Percentiles rank a stretch among this genome's conserved stretches.
Evolutionary conservation across 1,139 yeast genomes (phyloP).

Genomic region (Pichia sp.): DNA sequence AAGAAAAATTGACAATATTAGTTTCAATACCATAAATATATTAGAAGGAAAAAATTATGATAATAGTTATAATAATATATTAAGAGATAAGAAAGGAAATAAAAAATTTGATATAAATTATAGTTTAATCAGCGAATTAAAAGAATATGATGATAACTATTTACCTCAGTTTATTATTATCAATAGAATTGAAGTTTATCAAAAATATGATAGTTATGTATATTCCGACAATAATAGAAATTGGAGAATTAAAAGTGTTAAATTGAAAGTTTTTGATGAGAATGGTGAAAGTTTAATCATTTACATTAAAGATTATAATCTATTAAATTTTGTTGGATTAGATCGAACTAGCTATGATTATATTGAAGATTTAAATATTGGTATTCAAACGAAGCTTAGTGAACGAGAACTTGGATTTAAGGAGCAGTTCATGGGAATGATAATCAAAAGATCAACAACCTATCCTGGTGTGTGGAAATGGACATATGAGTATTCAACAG

Average conservation of each 20-base stretch:
- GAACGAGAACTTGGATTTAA: too few species aligned
- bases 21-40: too few species aligned
- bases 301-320: not conserved
- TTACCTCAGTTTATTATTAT: slow-evolving; percentile 3
- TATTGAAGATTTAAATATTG: not conserved
- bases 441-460: slow-evolving; percentile 2
- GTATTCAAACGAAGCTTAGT: not conserved
- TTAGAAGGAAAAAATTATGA: too few species aligned
- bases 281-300: not conserved
- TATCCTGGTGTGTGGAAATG: slow-evolving; percentile 8
- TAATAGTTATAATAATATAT: too few species aligned
- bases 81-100: not conserved
- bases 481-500: not conserved
- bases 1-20: too few species aligned
- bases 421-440: slow-evolving; percentile 1
- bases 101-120: slow-evolving; percentile 1
- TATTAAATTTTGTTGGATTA: slow-evolving; percentile 5
- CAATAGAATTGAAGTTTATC: not conserved
- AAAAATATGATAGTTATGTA: not conserved
- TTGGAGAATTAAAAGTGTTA: not conserved
- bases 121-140: slow-evolving; percentile 2
- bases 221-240: not conserved
- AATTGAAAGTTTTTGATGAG: slow-evolving; percentile 6
- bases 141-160: not conserved
- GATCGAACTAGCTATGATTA: not conserved